These are phyloP conservation scores for Aspergillus neoniger DNA, from an alignment of 2,329 filamentous ascomycete species.

Conservation along the genomic window DNA sequence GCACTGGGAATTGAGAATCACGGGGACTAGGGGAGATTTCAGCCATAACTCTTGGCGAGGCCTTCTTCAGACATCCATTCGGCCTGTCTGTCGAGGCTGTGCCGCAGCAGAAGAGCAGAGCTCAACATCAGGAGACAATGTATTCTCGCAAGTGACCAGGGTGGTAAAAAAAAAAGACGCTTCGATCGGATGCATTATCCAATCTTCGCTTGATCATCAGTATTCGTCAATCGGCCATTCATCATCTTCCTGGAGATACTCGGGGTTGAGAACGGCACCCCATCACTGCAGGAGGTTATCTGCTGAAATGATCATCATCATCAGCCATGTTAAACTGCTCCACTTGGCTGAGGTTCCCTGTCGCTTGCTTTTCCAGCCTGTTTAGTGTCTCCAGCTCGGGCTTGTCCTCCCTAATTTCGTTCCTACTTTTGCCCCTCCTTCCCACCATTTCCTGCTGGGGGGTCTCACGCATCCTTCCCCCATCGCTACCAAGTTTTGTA, in stretches of 20 bases:
- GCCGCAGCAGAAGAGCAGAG: not conserved
- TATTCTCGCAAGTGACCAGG: not conserved
- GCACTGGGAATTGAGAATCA: not conserved
- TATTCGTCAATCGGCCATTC: not conserved
- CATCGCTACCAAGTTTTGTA: not conserved
- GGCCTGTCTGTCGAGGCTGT: not conserved
- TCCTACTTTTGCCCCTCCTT: not conserved
- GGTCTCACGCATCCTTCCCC: not conserved
- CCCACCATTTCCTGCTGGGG: not conserved
- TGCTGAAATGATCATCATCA: not conserved
- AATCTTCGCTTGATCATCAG: no score
- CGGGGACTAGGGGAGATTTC: not conserved
- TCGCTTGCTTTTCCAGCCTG: not conserved
- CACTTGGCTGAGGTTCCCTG: conserved; percentile 1
- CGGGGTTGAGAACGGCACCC: not conserved
- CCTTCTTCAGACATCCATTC: conserved; percentile 4
- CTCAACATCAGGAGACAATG: not conserved
- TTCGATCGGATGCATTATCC: not conserved
- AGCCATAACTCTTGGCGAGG: not conserved
- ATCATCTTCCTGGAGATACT: not conserved
- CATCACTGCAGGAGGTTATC: not conserved
- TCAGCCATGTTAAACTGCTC: not conserved
- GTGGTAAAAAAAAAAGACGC: not conserved
- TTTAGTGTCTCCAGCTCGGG: not conserved
- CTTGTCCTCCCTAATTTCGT: not conserved